Conservation (phyloP, 768 basidiomycete species). For the Amanita molliuscula region DNA sequence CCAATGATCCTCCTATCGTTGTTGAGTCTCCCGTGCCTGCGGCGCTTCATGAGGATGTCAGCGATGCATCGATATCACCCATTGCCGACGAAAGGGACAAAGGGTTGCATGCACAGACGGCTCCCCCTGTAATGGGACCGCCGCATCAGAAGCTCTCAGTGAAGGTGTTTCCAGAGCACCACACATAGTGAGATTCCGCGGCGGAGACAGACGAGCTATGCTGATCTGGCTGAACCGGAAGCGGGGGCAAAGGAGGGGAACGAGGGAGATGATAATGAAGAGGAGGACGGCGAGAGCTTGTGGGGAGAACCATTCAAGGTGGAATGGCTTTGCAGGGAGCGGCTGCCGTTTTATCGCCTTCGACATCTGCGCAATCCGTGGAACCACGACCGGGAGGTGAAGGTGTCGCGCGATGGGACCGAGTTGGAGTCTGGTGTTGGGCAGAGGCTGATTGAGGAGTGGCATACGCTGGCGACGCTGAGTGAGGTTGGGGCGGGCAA, state of each 20-base stretch:
- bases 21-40: constrained; percentile 33
- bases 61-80: not conserved
- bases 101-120: constrained; percentile 23
- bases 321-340: constrained; percentile 68
- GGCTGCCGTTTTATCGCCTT: constrained; percentile 66
- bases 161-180: not conserved
- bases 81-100: not conserved
- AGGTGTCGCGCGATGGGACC: constrained; percentile 84
- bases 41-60: not conserved
- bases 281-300: constrained; percentile 14
- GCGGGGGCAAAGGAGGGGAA: constrained; percentile 8
- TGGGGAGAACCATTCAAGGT: constrained; percentile 81
- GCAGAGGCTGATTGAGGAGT: constrained; percentile 57
- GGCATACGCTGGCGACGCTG: constrained; percentile 26
- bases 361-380: constrained; percentile 84
- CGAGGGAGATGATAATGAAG: constrained; percentile 16
- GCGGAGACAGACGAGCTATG: not conserved
- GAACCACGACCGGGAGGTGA: constrained; percentile 79
- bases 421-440: constrained; percentile 81
- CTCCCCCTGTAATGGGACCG: constrained; percentile 42
- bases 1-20: constrained; percentile 25
- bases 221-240: not conserved
- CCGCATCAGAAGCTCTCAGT: constrained; percentile 22
- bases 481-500: not conserved
- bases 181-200: not conserved